These are phyloP conservation scores for Populus alba DNA, from an alignment of 345 rosid species.

Conservation along the genomic window DNA sequence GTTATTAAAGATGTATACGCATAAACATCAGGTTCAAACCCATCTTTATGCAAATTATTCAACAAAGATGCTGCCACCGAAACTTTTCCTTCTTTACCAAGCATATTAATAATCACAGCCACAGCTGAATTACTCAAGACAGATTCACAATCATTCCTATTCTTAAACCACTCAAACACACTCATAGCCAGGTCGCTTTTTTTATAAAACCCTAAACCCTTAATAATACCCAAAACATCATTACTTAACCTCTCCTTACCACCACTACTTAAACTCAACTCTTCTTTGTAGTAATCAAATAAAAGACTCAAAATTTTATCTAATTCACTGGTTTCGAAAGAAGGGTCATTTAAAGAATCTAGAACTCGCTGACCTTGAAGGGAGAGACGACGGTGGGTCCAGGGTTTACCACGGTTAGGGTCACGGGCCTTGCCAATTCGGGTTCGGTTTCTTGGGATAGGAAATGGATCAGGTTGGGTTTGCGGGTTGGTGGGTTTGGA, in stretches of 20 bases:
- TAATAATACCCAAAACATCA: slow-evolving; percentile 64
- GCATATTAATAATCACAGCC: slow-evolving; percentile 59
- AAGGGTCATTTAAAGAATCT: slow-evolving; percentile 45
- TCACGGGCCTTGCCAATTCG: slow-evolving; percentile 65
- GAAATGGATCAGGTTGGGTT: slow-evolving; percentile 3
- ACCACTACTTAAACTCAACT: slow-evolving; percentile 20
- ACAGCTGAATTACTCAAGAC: slow-evolving; percentile 55
- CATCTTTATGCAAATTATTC: slow-evolving; percentile 47
- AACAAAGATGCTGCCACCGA: slow-evolving; percentile 60
- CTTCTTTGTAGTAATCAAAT: slow-evolving; percentile 34
- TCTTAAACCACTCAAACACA: slow-evolving; percentile 77
- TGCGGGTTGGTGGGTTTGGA: slow-evolving; percentile 2
- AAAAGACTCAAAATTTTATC: slow-evolving; percentile 38
- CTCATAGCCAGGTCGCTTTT: slow-evolving; percentile 57
- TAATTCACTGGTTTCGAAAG: slow-evolving; percentile 47
- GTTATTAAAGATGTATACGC: slow-evolving; percentile 80
- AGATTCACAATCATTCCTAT: slow-evolving; percentile 34
- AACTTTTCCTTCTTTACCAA: slow-evolving; percentile 63
- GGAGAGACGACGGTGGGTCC: slow-evolving; percentile 69
- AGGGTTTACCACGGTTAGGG: slow-evolving; percentile 71
- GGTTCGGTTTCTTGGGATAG: slow-evolving; percentile 40
- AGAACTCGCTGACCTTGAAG: slow-evolving; percentile 60
- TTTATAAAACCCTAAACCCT: slow-evolving; percentile 73
- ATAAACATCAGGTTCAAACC: slow-evolving; percentile 65
- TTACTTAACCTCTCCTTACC: slow-evolving; percentile 24